Evolutionary conservation across 441 rosid species (phyloP), one percentile per base, ranked within the genome.

Genomic region (Gossypium lobatum): DNA sequence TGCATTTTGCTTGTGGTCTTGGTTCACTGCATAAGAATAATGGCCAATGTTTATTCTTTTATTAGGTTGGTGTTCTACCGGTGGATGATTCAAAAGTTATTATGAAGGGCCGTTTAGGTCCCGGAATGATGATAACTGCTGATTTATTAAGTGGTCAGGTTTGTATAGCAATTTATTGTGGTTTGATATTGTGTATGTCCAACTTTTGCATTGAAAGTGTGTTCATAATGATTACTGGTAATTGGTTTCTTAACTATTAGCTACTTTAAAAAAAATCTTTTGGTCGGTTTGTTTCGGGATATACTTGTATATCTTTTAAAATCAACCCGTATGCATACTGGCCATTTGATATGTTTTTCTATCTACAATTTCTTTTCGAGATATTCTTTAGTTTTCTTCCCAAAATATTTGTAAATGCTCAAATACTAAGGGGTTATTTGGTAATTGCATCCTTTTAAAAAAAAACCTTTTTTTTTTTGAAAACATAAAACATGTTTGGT

Each of bases 91-190:
- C 95, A 45, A 95, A 93, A 83, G 88, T 95, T 68, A 89, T 82
- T 7, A 88, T 87, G 95, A 95, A 95, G 83, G 99, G 98, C 52
- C 97, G 98, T 73, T 87, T 95, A 52, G 99, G 99, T 81, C 99
- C 99, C 21, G 99, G 99, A 78, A 95, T 95, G 99, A 95, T 95
- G 99, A 93, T 95, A 79, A 73, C 95, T 68, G 99, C 84, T 76
- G 98, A 95, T 84, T 79, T 95, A 81, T 83, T 71, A 53, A 84
- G 84, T 83, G 99, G 99, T 73, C 95, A 93, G 99, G 99, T 93
- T 73, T 65, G 91, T 88, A 76, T 77, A 28, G 64, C 77, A 16
- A 69, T 80, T 78, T 78, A 8, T 80, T 62, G 39, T 63, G 20
- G 17, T 46, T 70, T 37, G 64, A 31, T 67, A 14, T 76, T 18